Percentiles rank a stretch among this genome's conserved stretches.
phyloP scores from a whole-genome alignment of 2,329 filamentous ascomycete species.

The Botryotinia calthae region DNA sequence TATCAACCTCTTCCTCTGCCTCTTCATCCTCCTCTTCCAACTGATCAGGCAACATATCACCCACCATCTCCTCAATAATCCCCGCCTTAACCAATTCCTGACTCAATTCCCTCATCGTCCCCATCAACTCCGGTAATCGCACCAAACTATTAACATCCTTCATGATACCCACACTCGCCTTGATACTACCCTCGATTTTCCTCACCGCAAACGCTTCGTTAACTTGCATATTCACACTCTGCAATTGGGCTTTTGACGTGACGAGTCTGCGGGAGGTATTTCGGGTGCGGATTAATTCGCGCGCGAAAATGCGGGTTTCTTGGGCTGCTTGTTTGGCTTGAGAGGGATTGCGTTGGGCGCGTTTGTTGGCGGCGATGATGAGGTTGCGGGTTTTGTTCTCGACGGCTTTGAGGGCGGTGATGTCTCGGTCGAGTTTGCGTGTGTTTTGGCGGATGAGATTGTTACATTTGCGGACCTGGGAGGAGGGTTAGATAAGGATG shows the following conservation, averaged over 20 bases:
- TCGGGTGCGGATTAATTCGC: conserved; percentile 80
- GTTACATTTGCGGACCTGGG: conserved; percentile 92
- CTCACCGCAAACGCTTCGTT: conserved; percentile 92
- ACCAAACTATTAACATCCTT: conserved; percentile 90
- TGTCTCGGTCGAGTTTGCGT: conserved; percentile 92
- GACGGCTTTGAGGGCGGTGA: conserved; percentile 70
- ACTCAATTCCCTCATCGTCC: conserved; percentile 84
- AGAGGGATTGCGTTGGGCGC: conserved; percentile 75
- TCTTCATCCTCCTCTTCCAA: conserved; percentile 72
- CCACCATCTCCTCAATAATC: conserved; percentile 97
- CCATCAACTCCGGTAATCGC: conserved; percentile 78
- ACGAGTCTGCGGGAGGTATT: conserved; percentile 71
- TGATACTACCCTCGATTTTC: conserved; percentile 92
- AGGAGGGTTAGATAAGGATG: background rate
- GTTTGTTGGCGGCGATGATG: conserved; percentile 78
- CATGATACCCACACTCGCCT: conserved; percentile 87
- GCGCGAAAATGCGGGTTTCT: conserved; percentile 84
- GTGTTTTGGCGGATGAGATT: conserved; percentile 83
- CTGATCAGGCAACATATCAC: conserved; percentile 77
- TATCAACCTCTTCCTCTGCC: conserved; percentile 82
- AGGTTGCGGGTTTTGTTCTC: conserved; percentile 82
- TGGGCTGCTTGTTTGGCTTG: conserved; percentile 74
- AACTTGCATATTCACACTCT: conserved; percentile 95
- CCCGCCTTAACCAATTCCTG: conserved; percentile 90
- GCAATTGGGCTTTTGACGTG: conserved; percentile 87